Percentiles rank a stretch among this genome's conserved stretches.
phyloP scores from a whole-genome alignment of 2,329 filamentous ascomycete species.

The Aspergillus quadricinctus region DNA sequence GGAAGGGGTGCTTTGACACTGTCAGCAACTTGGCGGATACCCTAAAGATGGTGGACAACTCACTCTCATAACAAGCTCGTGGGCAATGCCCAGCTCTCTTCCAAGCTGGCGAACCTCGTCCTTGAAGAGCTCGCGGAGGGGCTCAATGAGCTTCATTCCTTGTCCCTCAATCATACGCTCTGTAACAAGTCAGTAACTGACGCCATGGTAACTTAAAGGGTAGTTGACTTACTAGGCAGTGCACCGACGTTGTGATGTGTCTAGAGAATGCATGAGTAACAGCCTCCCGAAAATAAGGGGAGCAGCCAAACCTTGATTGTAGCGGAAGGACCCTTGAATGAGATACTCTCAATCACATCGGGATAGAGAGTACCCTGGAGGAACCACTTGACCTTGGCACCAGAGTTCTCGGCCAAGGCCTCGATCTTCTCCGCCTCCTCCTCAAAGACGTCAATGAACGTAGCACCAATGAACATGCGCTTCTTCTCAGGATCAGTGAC shows the following conservation, averaged over 20 bases:
- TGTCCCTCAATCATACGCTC: conserved; percentile 50
- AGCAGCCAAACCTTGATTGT: conserved; percentile 55
- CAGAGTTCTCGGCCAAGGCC: conserved; percentile 61
- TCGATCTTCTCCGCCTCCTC: conserved; percentile 72
- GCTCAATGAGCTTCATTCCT: conserved; percentile 59
- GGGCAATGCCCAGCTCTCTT: conserved; percentile 63
- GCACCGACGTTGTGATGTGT: conserved; percentile 54
- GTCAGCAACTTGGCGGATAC: conserved; percentile 35
- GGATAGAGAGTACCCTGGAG: conserved; percentile 83
- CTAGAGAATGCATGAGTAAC: conserved; percentile 2
- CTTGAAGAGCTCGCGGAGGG: conserved; percentile 76
- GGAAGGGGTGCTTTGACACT: conserved; percentile 26
- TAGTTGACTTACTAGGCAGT: conserved; percentile 6
- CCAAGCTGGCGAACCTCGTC: conserved; percentile 72
- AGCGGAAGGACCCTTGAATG: conserved; percentile 66
- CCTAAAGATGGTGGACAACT: conserved; percentile 52
- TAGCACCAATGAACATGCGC: conserved; percentile 82
- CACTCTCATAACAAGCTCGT: conserved; percentile 68
- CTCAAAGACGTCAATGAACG: conserved; percentile 80
- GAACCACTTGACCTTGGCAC: conserved; percentile 76
- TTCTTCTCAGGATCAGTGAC: conserved; percentile 80
- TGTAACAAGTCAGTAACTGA: neutral
- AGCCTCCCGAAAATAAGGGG: neutral
- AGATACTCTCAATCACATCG: conserved; percentile 67
- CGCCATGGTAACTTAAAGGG: neutral